Percentiles rank a stretch among this genome's conserved stretches.
phyloP scores from a whole-genome alignment of 345 rosid species.

The Hibiscus trionum region DNA sequence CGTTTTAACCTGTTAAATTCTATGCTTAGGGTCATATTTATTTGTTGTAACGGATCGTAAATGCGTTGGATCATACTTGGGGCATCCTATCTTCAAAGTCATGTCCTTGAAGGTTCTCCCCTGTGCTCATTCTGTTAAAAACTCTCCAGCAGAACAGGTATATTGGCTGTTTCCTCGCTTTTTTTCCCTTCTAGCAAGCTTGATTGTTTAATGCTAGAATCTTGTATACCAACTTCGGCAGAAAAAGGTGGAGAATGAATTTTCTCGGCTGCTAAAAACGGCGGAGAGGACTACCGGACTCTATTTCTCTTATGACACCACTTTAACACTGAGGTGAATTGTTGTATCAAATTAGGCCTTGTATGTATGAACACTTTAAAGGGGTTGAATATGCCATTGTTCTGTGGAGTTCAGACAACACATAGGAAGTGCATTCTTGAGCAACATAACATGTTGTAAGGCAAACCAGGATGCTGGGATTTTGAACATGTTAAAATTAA shows the following conservation, averaged over 20 bases:
- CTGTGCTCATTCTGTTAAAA: slow-evolving; percentile 71
- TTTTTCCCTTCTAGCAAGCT: not conserved
- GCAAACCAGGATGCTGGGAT: not conserved
- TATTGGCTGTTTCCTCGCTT: slow-evolving; percentile 1
- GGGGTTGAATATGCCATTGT: not conserved
- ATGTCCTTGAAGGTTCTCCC: slow-evolving; percentile 73
- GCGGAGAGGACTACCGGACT: slow-evolving; percentile 80
- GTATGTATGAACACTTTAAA: not conserved
- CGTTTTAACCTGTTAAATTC: not conserved
- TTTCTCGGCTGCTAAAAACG: slow-evolving; percentile 48
- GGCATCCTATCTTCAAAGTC: slow-evolving; percentile 74
- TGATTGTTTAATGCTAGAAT: slow-evolving; percentile 6
- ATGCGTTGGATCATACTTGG: slow-evolving; percentile 73
- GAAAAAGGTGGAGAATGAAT: slow-evolving; percentile 83
- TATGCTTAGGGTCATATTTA: slow-evolving; percentile 65
- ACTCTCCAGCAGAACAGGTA: slow-evolving; percentile 76
- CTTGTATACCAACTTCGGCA: slow-evolving; percentile 25
- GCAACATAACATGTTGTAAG: not conserved
- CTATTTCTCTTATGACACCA: slow-evolving; percentile 78
- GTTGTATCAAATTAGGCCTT: too few relatives aligned
- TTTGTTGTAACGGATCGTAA: slow-evolving; percentile 65
- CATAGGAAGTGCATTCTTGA: not conserved
- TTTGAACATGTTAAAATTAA: not conserved
- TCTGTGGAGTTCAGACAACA: not conserved
- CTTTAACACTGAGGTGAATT: slow-evolving; percentile 74